These are phyloP conservation scores for Colletotrichum acutatum DNA, from an alignment of 2,329 filamentous ascomycete species.

Conservation along the genomic window DNA sequence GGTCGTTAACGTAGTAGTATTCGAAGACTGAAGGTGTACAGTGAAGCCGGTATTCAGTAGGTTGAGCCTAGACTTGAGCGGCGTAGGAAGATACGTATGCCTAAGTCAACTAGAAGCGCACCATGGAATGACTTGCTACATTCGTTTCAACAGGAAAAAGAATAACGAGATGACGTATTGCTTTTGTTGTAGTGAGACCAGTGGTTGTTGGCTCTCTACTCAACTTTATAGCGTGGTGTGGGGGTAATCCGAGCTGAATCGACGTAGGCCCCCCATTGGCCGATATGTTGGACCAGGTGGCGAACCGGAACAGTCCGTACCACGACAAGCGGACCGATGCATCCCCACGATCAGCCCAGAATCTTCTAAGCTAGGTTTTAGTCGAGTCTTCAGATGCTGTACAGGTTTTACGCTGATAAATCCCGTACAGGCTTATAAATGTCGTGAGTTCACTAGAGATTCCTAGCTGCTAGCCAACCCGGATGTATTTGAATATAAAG, in stretches of 20 bases:
- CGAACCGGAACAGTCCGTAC: neutral
- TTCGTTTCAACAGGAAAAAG: neutral
- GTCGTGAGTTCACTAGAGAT: neutral
- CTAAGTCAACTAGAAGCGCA: no score
- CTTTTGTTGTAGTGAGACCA: neutral
- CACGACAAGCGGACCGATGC: neutral
- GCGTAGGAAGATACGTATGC: no score
- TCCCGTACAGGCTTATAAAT: neutral
- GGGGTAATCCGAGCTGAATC: conserved; percentile 2
- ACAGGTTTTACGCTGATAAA: conserved; percentile 5
- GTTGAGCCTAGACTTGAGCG: no score
- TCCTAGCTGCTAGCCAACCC: neutral
- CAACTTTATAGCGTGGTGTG: neutral
- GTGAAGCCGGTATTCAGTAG: no score
- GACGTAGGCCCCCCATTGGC: neutral
- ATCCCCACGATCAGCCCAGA: neutral
- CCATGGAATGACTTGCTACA: neutral
- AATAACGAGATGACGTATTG: neutral
- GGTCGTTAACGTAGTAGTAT: no score
- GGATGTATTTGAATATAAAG: neutral
- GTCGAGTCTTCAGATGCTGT: neutral
- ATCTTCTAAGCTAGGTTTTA: neutral
- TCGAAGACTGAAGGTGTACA: no score
- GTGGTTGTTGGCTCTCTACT: no score
- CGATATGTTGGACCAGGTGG: neutral